phyloP scores from a whole-genome alignment of 257 asterid genomes.

The Lavandula angustifolia region DNA sequence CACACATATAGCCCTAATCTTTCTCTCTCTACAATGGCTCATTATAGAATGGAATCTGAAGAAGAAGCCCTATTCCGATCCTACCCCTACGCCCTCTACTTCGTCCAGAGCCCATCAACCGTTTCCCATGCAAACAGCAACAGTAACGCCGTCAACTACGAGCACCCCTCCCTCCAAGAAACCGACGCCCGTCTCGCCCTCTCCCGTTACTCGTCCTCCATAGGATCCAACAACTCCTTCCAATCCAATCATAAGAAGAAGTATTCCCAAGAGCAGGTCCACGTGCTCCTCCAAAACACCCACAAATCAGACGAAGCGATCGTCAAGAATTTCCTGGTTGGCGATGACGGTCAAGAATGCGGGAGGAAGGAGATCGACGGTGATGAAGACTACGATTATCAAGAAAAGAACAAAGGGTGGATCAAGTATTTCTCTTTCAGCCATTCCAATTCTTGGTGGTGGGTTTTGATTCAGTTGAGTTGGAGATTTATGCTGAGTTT shows the following conservation, averaged over 20 bases:
- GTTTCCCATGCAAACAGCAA: slow-evolving; percentile 47
- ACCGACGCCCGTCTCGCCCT: slow-evolving; percentile 30
- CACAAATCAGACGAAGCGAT: not conserved
- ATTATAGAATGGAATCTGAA: slow-evolving; percentile 47
- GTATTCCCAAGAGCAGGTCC: not conserved
- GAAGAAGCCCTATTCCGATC: slow-evolving; percentile 68
- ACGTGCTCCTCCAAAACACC: not conserved
- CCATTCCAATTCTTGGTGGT: slow-evolving; percentile 50
- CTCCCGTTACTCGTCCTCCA: slow-evolving; percentile 62
- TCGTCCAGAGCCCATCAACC: slow-evolving; percentile 71
- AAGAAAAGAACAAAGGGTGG: slow-evolving; percentile 34
- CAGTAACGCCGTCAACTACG: slow-evolving; percentile 16
- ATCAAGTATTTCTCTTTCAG: slow-evolving; percentile 44
- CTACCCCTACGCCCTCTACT: slow-evolving; percentile 58
- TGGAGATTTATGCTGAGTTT: slow-evolving; percentile 77
- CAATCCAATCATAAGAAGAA: slow-evolving; percentile 36
- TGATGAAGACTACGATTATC: slow-evolving; percentile 14
- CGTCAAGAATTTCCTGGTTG: not conserved
- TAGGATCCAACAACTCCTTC: slow-evolving; percentile 48
- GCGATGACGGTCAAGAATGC: not conserved
- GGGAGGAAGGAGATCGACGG: slow-evolving; percentile 11
- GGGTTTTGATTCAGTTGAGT: slow-evolving; percentile 61
- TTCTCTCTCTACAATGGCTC: slow-evolving; percentile 28
- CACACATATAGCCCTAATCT: not conserved
- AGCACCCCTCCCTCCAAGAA: slow-evolving; percentile 31